Base-by-base conservation (phyloP, 805 yeast species). In the Dipodascopsis uninucleata region DNA sequence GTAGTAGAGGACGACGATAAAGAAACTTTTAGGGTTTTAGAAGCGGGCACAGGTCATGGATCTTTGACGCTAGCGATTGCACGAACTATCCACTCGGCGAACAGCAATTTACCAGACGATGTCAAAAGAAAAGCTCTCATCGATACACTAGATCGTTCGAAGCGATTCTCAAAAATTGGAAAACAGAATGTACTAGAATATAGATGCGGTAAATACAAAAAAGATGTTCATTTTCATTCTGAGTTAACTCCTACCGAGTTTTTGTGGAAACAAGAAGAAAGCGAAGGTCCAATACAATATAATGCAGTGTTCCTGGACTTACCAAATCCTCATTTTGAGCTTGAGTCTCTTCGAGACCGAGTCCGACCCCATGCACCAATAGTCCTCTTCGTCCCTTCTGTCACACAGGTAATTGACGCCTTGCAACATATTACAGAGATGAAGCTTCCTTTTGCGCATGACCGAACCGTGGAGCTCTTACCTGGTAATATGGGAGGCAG, bases 41-140 rank as follows among this genome's bases (percentile, higher is more conserved):
- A 75, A 52, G 77, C 77, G 1, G 79, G 79, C 3, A 75, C 79
- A 1, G 79, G 79, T 1, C 78, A 74, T 58, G 79, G 79, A 0
- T 73, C 78, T 2, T 54, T 75, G 37, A 63, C 75, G 3, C 41
- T 75, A 33, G 71, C 74, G 6, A 69, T 75, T 12, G 64, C 71
- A 20, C 66, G 62, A 21, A 61, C 60, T 12, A 54, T 75, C 1
- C 78, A 75, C 52, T 61, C 73, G 20, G 74, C 72, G 1, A 75
- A 75, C 41, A 61, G 63, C 8, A 50, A 53, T 12, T 55, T 51
- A 39, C 60, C 60, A 25, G 41, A 36, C 25, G 51, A 43, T 20
- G 61, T 58, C 32, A 35, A 47, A 16, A 54, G 73, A 49, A 77
- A 76, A 25, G 75, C 77, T 0, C 52, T 74, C 2, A 58, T 75